Conservation (phyloP, 2,329 filamentous ascomycete species). For the Diaporthe sp. region DNA sequence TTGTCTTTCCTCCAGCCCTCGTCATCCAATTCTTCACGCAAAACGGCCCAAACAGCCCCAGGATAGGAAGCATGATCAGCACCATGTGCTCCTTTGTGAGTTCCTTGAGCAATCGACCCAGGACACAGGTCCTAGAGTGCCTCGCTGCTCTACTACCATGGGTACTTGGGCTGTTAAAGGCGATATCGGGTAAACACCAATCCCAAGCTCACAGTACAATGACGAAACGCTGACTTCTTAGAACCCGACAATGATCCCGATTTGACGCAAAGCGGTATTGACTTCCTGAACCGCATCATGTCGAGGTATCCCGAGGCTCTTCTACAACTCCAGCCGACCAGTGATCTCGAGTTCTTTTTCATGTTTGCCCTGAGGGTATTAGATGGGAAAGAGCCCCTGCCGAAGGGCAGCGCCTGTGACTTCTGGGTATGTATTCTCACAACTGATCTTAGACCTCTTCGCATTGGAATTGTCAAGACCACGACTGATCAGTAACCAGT, state of each 20-base stretch:
- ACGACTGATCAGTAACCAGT: conserved; percentile 51
- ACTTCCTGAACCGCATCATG: conserved; percentile 76
- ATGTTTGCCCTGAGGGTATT: conserved; percentile 79
- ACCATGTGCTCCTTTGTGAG: conserved; percentile 79
- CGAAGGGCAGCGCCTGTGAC: conserved; percentile 79
- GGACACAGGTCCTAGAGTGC: conserved; percentile 59
- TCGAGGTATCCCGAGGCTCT: conserved; percentile 72
- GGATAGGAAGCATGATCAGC: conserved; percentile 77
- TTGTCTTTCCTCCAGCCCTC: conserved; percentile 77
- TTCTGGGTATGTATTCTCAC: conserved; percentile 73
- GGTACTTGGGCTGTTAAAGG: conserved; percentile 72
- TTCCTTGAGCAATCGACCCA: conserved; percentile 63
- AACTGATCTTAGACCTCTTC: no score
- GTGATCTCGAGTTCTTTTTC: conserved; percentile 75
- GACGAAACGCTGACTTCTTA: conserved; percentile 41
- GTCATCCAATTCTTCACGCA: conserved; percentile 77
- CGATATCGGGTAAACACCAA: conserved; percentile 66
- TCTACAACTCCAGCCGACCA: conserved; percentile 66
- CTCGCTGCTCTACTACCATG: conserved; percentile 69
- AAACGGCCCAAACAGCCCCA: conserved; percentile 66
- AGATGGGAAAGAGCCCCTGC: conserved; percentile 78
- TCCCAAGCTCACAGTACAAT: not conserved
- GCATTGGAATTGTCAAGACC: not conserved
- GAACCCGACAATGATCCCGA: conserved; percentile 76
- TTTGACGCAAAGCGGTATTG: conserved; percentile 79